Evolutionary conservation across 2,329 filamentous ascomycete genomes (phyloP).

Genomic region (Metarhizium album): DNA sequence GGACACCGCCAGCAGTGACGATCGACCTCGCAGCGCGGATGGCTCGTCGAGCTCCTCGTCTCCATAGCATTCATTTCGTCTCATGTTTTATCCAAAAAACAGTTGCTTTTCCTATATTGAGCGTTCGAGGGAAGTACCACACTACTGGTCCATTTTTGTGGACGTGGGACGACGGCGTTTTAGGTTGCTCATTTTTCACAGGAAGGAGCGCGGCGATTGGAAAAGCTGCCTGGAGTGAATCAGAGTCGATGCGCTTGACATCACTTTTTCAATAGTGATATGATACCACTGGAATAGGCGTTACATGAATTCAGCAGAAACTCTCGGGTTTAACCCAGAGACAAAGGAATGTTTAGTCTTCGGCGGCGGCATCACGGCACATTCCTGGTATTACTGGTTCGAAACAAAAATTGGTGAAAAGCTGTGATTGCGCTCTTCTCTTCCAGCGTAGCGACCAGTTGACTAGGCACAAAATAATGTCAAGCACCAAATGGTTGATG

Average conservation of each 20-base stretch:
- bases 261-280: conserved; percentile 16
- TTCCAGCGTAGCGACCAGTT: neutral
- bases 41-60: conserved; percentile 26
- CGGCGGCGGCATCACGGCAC: neutral
- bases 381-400: neutral
- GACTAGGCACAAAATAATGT: too few species aligned
- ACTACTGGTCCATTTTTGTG: neutral
- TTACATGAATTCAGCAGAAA: conserved; percentile 10
- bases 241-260: conserved; percentile 1
- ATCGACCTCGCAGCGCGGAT: conserved; percentile 22
- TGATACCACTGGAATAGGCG: conserved; percentile 27
- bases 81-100: conserved; percentile 2
- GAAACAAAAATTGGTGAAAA: neutral
- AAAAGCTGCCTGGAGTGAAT: neutral
- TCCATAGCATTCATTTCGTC: conserved; percentile 14
- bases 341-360: neutral
- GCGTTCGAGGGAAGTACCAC: neutral
- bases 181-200: neutral
- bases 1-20: conserved; percentile 17
- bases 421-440: neutral
- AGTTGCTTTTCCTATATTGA: neutral
- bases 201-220: neutral
- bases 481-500: too few species aligned
- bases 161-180: conserved; percentile 6
- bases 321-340: conserved; percentile 1